Evolutionary conservation across 1,139 yeast species (phyloP).

Genomic region (Suhomyces taliae): DNA sequence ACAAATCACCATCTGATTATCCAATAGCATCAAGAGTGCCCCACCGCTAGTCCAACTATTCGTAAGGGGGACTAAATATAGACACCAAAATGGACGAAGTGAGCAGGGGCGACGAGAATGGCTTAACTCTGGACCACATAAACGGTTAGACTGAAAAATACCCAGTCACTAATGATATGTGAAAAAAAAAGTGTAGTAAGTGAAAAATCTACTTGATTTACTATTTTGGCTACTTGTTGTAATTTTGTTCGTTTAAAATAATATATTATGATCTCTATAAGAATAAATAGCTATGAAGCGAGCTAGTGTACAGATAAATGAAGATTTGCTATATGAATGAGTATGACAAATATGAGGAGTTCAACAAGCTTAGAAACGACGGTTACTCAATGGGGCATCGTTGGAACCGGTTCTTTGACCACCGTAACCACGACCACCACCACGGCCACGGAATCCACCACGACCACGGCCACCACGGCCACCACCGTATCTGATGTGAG

Average conservation of each 20-base stretch:
- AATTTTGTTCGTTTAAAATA: not conserved
- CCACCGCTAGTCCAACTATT: too few relatives aligned
- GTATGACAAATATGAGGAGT: not conserved
- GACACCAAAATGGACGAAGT: too few relatives aligned
- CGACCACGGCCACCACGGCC: slow-evolving; percentile 60
- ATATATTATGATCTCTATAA: not conserved
- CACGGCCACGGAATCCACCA: slow-evolving; percentile 38
- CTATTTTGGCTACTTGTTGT: not conserved
- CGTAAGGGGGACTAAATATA: too few relatives aligned
- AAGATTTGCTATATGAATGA: not conserved
- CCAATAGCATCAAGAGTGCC: too few relatives aligned
- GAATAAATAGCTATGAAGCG: not conserved
- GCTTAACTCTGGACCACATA: too few relatives aligned
- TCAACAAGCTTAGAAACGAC: slow-evolving; percentile 19
- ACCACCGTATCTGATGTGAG: slow-evolving; percentile 60
- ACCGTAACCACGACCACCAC: slow-evolving; percentile 47
- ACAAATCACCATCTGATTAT: too few relatives aligned
- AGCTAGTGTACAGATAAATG: not conserved
- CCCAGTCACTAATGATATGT: too few relatives aligned
- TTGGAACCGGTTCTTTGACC: slow-evolving; percentile 29
- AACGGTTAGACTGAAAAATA: too few relatives aligned
- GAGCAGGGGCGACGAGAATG: too few relatives aligned
- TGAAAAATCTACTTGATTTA: too few relatives aligned
- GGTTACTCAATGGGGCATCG: slow-evolving; percentile 25
- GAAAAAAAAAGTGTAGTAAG: too few relatives aligned